Conservation (phyloP, 345 rosid species). For the Linum usitatissimum region DNA sequence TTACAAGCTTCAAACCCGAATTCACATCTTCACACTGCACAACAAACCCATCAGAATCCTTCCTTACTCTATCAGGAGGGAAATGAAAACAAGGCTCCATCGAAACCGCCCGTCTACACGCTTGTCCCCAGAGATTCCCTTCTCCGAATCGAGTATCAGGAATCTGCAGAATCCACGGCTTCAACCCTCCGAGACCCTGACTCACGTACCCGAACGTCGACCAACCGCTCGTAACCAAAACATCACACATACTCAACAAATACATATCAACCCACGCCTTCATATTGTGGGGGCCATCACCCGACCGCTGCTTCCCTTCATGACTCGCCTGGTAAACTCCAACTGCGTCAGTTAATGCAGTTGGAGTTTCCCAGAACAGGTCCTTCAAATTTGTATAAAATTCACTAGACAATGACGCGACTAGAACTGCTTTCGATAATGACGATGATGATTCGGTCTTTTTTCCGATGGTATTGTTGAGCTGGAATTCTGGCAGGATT, state of each 20-base stretch:
- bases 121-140: background rate
- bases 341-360: too few relatives aligned
- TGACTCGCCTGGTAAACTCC: slow-evolving; percentile 17
- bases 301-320: slow-evolving; percentile 11
- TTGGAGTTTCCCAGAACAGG: slow-evolving; percentile 15
- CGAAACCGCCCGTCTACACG: slow-evolving; percentile 6
- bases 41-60: slow-evolving; percentile 1
- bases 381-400: slow-evolving; percentile 7
- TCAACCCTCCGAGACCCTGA: slow-evolving; percentile 23
- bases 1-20: slow-evolving; percentile 13
- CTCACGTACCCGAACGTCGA: slow-evolving; percentile 22
- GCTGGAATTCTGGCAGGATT: slow-evolving; percentile 4
- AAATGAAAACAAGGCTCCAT: slow-evolving; percentile 14
- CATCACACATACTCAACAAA: slow-evolving; percentile 17
- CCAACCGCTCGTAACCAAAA: slow-evolving; percentile 15
- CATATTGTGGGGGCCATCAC: slow-evolving; percentile 12
- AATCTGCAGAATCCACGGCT: slow-evolving; percentile 16
- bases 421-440: slow-evolving; percentile 8
- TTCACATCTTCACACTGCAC: slow-evolving; percentile 15
- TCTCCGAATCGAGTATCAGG: slow-evolving; percentile 1
- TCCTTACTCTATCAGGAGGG: slow-evolving; percentile 4
- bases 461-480: background rate
- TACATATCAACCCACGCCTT: slow-evolving; percentile 20
- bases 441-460: slow-evolving; percentile 7
- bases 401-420: slow-evolving; percentile 11